Percentiles rank a stretch among this genome's conserved stretches.
These are phyloP conservation scores for Dittrichia graveolens DNA, from an alignment of 129 eudicot species.

Conservation along the genomic window DNA sequence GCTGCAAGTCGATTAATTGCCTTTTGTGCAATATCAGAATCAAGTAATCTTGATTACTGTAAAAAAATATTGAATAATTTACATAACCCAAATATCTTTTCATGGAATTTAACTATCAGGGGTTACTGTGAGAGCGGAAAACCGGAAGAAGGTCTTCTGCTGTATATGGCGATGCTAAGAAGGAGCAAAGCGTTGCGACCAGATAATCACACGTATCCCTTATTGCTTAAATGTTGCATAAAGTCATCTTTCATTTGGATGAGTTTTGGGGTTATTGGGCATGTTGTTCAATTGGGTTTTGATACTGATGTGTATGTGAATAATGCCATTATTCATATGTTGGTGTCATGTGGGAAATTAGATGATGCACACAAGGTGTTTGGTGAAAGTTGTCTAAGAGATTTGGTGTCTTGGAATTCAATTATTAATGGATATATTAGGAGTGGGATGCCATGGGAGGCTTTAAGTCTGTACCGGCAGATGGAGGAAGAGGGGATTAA, in stretches of 20 bases:
- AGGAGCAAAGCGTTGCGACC: constrained; percentile 38
- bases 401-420: constrained; percentile 70
- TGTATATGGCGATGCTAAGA: constrained; percentile 61
- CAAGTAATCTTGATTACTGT: constrained; percentile 45
- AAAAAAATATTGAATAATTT: constrained; percentile 32
- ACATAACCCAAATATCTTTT: constrained; percentile 44
- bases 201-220: constrained; percentile 68
- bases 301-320: constrained; percentile 52
- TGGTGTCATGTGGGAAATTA: constrained; percentile 58
- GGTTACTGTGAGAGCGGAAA: constrained; percentile 42
- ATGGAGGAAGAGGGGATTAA: constrained; percentile 49
- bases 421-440: constrained; percentile 58
- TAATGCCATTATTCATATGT: constrained; percentile 61
- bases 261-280: constrained; percentile 58
- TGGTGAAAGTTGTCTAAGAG: constrained; percentile 54
- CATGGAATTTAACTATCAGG: constrained; percentile 66
- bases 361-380: constrained; percentile 58
- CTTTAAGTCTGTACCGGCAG: constrained; percentile 39
- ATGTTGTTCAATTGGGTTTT: constrained; percentile 54
- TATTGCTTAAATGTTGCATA: constrained; percentile 64
- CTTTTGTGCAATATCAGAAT: constrained; percentile 62
- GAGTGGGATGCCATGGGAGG: constrained; percentile 46
- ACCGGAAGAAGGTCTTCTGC: constrained; percentile 42
- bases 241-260: constrained; percentile 30
- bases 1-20: constrained; percentile 80